Conservation (phyloP, 106 monocot genomes). For the Platanthera guangdongensis region DNA sequence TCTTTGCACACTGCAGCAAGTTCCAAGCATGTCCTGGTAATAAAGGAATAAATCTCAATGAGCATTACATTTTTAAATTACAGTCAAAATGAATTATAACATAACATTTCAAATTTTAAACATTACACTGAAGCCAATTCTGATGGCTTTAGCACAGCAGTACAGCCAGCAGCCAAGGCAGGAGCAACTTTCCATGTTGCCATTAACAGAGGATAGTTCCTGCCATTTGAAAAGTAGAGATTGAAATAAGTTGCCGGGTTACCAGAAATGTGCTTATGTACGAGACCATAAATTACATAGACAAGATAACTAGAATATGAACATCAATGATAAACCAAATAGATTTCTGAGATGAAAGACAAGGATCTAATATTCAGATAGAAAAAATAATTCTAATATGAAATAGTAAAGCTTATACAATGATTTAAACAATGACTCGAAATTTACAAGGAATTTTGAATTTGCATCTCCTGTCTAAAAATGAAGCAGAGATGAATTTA, state of each 20-base stretch:
- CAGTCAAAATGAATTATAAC: not conserved
- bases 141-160: conserved; percentile 93
- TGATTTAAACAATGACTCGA: not conserved
- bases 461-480: not conserved
- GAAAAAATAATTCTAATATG: not conserved
- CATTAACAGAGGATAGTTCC: conserved; percentile 99
- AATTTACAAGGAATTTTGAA: not conserved
- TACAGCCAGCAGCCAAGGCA: conserved; percentile 96
- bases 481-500: not conserved
- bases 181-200: conserved; percentile 99
- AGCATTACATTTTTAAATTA: not conserved
- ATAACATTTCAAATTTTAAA: not conserved
- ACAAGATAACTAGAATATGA: conserved; percentile 4
- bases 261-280: not conserved
- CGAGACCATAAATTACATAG: not conserved
- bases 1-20: conserved; percentile 81
- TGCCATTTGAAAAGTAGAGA: conserved; percentile 18
- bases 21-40: conserved; percentile 84
- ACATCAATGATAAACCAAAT: not conserved
- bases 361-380: not conserved
- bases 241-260: not conserved
- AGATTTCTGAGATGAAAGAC: not conserved
- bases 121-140: conserved; percentile 85
- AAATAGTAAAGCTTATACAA: not conserved
- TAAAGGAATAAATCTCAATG: not conserved